A percentile compares a stretch with the other conserved stretches of the same genome.
Conservation (phyloP, 306 rosid species). For the Dalbergia cochinchinensis region DNA sequence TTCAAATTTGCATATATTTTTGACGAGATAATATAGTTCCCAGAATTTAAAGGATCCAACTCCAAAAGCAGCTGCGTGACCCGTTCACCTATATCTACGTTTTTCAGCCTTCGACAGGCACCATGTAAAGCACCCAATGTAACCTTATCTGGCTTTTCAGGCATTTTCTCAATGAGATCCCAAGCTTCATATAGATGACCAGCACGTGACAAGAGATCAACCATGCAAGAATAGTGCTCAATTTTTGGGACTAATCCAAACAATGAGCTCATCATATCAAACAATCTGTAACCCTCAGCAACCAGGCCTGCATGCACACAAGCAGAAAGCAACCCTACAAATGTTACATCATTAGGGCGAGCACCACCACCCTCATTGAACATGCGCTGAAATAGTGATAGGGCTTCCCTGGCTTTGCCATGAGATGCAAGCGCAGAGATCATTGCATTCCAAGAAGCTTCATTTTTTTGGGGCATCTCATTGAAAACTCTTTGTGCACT, state of each 20-base stretch:
- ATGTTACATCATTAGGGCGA: conserved; percentile 83
- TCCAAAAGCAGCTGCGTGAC: conserved; percentile 74
- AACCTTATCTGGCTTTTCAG: conserved; percentile 86
- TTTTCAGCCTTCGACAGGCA: conserved; percentile 78
- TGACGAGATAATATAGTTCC: conserved; percentile 86
- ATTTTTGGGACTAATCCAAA: conserved; percentile 81
- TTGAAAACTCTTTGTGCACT: conserved; percentile 76
- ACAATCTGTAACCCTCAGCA: conserved; percentile 71
- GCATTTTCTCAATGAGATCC: conserved; percentile 84
- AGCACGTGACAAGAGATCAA: conserved; percentile 89
- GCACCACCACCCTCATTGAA: conserved; percentile 64
- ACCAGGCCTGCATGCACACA: conserved; percentile 92
- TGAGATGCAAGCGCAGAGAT: conserved; percentile 96
- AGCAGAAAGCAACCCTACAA: conserved; percentile 90
- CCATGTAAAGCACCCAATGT: conserved; percentile 85
- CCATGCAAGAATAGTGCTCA: conserved; percentile 97
- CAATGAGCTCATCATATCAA: conserved; percentile 72
- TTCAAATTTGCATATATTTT: conserved; percentile 73
- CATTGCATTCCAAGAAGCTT: conserved; percentile 96
- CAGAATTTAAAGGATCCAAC: conserved; percentile 90
- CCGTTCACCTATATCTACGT: conserved; percentile 71
- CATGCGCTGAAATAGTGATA: conserved; percentile 75
- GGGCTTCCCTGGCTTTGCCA: conserved; percentile 81
- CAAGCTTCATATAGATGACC: conserved; percentile 86
- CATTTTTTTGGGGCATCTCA: conserved; percentile 79